A percentile compares a stretch with the other conserved stretches of the same genome.
phyloP scores from a whole-genome alignment of 2,329 filamentous ascomycete species.

The Botrytis hyacinthi region DNA sequence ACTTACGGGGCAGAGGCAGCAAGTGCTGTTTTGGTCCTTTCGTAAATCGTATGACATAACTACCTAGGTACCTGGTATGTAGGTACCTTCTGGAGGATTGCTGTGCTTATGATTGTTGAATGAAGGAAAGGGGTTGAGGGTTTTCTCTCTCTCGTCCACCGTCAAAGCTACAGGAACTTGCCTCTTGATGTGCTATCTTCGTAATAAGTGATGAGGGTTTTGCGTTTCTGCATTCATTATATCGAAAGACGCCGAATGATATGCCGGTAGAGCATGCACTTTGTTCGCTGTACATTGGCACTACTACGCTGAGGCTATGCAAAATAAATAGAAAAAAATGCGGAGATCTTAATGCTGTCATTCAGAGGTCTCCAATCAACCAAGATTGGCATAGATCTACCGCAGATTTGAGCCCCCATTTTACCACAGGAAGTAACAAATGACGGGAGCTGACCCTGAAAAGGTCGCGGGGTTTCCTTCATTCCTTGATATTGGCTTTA shows the following conservation, averaged over 20 bases:
- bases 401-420: conserved; percentile 3
- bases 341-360: conserved; percentile 13
- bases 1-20: not conserved
- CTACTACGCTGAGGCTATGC: conserved; percentile 19
- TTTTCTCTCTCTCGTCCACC: not conserved
- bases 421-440: not conserved
- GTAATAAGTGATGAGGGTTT: conserved; percentile 9
- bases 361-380: conserved; percentile 10
- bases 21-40: not conserved
- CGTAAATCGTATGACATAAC: not conserved
- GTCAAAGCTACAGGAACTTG: not conserved
- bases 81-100: not conserved
- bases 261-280: not conserved
- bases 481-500: conserved; percentile 16
- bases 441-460: conserved; percentile 1
- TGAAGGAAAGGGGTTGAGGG: conserved; percentile 1
- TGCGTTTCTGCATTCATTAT: not conserved
- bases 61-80: not conserved
- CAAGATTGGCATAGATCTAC: conserved; percentile 17
- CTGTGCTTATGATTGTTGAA: not conserved
- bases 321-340: conserved; percentile 5
- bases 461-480: conserved; percentile 14
- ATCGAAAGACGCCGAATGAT: not conserved
- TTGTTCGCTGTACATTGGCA: conserved; percentile 1
- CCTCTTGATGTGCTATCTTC: not conserved